These are phyloP conservation scores for Leersia perrieri DNA, from an alignment of 176 grass and related monocot genomes.

Conservation along the genomic window DNA sequence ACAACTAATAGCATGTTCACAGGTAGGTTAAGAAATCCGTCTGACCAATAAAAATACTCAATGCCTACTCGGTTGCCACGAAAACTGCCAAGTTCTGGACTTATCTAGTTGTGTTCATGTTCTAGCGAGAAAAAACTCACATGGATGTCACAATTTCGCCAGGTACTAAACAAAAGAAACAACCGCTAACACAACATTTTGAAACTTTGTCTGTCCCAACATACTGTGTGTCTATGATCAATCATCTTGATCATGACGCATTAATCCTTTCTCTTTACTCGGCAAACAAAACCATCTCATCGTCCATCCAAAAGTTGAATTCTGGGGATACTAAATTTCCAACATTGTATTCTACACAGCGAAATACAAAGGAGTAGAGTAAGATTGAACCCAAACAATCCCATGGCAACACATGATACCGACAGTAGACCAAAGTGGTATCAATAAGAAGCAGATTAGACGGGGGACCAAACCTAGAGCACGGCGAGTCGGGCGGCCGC, in stretches of 20 bases:
- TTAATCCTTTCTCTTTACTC: background rate
- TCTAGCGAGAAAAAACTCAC: background rate
- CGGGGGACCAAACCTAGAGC: slow-evolving; percentile 62
- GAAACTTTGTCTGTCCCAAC: no score
- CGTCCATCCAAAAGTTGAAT: background rate
- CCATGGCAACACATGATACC: background rate
- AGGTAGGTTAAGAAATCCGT: background rate
- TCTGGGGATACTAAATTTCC: background rate
- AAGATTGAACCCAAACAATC: background rate
- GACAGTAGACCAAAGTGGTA: background rate
- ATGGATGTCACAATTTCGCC: background rate
- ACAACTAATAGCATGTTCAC: background rate
- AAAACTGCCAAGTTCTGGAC: background rate
- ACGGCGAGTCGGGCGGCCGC: slow-evolving; percentile 58
- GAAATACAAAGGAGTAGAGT: background rate
- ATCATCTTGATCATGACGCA: background rate
- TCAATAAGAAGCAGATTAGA: background rate
- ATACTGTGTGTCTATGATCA: background rate
- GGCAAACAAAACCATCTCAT: background rate
- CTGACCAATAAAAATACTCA: background rate
- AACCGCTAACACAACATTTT: background rate
- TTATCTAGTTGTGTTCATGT: background rate
- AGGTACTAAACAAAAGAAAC: background rate
- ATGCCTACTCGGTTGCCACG: background rate
- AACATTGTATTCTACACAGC: no score